Evolutionary conservation across 2,329 filamentous ascomycete species (phyloP).

Genomic region (Penicillium vulpinum): DNA sequence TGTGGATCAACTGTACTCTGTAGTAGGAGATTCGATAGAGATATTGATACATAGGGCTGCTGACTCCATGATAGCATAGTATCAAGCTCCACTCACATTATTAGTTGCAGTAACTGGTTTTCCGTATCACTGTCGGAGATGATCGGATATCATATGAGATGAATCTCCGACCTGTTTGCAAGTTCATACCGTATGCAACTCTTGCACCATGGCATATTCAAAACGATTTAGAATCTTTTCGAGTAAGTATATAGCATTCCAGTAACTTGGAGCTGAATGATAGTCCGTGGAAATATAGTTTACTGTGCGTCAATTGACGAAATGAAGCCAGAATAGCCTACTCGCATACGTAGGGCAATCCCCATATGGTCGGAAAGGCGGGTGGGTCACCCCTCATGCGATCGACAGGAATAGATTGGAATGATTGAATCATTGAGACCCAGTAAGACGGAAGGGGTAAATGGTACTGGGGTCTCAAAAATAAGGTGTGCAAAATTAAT

Average conservation of each 20-base stretch:
- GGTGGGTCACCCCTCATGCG: not conserved
- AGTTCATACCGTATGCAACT: not conserved
- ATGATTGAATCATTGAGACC: not conserved
- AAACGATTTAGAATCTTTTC: not conserved
- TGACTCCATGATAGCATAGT: no score
- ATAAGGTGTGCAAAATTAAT: not conserved
- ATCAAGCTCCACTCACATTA: not conserved
- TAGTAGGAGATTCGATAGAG: not conserved
- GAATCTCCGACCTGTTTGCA: not conserved
- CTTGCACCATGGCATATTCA: not conserved
- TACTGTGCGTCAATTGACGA: not conserved
- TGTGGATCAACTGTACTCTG: not conserved
- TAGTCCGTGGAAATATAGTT: not conserved
- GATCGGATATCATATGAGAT: not conserved
- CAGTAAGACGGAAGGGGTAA: not conserved
- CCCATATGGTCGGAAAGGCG: not conserved
- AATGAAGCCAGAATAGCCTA: not conserved
- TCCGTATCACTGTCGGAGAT: not conserved
- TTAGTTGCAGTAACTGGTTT: not conserved
- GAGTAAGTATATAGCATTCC: not conserved
- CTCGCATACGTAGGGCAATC: not conserved
- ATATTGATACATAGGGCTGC: not conserved
- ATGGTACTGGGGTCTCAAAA: conserved; percentile 1
- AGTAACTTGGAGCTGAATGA: not conserved
- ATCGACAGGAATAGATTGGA: not conserved